Evolutionary conservation across 208 protist species (phyloP), one percentile per base, ranked within the genome.

Genomic region (Acanthamoeba healyi): DNA sequence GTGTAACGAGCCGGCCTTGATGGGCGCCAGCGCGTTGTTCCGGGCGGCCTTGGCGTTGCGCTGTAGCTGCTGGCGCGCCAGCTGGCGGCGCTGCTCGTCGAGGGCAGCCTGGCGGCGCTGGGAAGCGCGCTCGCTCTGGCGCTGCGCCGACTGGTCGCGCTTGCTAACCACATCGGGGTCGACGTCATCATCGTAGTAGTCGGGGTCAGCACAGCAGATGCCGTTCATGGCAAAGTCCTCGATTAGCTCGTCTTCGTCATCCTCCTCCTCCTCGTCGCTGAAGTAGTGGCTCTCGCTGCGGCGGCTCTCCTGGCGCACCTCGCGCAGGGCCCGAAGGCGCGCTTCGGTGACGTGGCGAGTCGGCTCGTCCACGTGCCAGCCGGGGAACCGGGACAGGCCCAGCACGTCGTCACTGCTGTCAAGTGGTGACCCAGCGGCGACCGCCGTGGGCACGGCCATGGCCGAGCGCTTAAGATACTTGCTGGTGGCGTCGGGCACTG

Each of bases 131-230:
- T 61, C 54, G 7, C 54, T n/a, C 54, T 38, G 63, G 63, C 34
- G 63, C 15, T 10, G 63, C 15, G 32, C 63, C 29, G 63, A 32
- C 29, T 40, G 63, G 29, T 32, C 63, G 29, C 0, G 26, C 26
- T 12, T 14, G 19, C 17, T 61, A 5, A 6, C 54, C 17, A 24
- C 19, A 6, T 4, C 51, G 42, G 29, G 4, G 29, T 86, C 42
- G 4, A 2, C 3, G n/a, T 86, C 42, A 1, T 49, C 38, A 2
- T 86, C 44, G 29, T 86, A 40, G 24, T 34, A 14, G 9, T 42
- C 77, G 10, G 77, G 44, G 26, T 36, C n/a, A 29, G 77, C 77
- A 26, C 77, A 86, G 77, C 77, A 86, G 42, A 86, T 58, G 77
- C 77, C 77, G 46, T 51, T 12, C 77, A 86, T 86, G 46, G 24